Conservation (phyloP, 2,329 filamentous ascomycete genomes). For the Diatrype stigma region DNA sequence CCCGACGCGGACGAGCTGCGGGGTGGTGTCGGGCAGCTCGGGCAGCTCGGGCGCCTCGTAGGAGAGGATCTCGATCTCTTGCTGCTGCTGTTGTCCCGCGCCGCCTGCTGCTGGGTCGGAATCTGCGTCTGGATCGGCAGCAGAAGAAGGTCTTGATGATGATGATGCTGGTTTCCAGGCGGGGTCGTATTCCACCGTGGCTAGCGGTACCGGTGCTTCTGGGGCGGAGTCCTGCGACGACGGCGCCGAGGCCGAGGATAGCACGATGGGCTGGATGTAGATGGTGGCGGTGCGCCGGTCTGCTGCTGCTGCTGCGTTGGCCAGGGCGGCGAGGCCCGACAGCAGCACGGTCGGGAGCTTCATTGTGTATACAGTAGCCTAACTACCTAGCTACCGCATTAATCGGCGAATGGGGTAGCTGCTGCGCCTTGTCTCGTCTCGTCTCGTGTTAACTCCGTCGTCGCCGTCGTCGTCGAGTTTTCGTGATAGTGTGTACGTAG, state of each 20-base stretch:
- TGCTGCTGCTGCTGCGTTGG: constrained; percentile 29
- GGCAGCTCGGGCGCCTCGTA: constrained; percentile 55
- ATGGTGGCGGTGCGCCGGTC: constrained; percentile 42
- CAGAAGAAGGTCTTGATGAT: too few species aligned
- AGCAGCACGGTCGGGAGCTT: constrained; percentile 38
- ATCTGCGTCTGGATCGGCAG: too few species aligned
- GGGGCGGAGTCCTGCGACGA: too few species aligned
- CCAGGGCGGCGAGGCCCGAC: constrained; percentile 35
- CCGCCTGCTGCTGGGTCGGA: constrained; percentile 5
- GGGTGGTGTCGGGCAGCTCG: constrained; percentile 33
- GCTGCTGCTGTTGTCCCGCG: constrained; percentile 14
- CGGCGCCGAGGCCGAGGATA: too few species aligned
- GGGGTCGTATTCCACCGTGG: constrained; percentile 52
- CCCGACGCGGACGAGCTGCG: constrained; percentile 57
- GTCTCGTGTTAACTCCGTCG: too few species aligned
- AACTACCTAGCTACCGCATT: not conserved
- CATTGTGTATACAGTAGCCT: constrained; percentile 32
- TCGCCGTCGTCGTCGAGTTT: too few species aligned
- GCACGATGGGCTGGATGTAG: constrained; percentile 49
- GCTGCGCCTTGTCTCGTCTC: too few species aligned
- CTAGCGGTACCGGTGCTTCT: constrained; percentile 42
- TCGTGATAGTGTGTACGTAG: too few species aligned
- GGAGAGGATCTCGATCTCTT: constrained; percentile 42
- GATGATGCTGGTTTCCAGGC: constrained; percentile 21
- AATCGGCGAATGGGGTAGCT: not conserved